Conservation (phyloP, 306 rosid genomes). For the Begonia masoniana region DNA sequence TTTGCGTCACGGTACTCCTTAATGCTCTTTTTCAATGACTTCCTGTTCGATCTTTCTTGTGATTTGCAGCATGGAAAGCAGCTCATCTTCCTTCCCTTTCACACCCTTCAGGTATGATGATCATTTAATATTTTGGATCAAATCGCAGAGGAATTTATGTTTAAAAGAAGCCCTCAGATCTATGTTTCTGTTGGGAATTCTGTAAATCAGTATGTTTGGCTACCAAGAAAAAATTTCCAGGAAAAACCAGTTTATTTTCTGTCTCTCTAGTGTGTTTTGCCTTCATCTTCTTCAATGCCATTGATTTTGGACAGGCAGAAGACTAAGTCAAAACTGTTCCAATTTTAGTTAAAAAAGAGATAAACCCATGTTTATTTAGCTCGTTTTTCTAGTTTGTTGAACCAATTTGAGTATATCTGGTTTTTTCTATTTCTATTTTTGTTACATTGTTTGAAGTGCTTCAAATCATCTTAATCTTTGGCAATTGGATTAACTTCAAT, state of each 20-base stretch:
- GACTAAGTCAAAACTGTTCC: not conserved
- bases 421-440: no score
- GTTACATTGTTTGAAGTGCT: no score
- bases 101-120: constrained; percentile 14
- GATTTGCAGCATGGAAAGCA: constrained; percentile 66
- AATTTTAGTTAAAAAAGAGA: not conserved
- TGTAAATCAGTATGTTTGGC: not conserved
- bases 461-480: no score
- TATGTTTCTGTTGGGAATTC: not conserved
- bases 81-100: constrained; percentile 35
- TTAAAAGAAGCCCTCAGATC: not conserved
- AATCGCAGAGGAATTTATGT: constrained; percentile 1
- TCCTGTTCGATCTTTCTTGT: constrained; percentile 25
- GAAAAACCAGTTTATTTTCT: not conserved
- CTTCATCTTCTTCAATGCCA: not conserved
- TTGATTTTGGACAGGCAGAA: not conserved
- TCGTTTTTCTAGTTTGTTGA: no score
- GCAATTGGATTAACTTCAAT: no score
- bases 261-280: not conserved
- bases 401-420: no score
- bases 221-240: not conserved
- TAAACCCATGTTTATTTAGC: no score
- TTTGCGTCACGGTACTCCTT: constrained; percentile 37
- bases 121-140: constrained; percentile 2
- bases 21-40: constrained; percentile 39